Conservation (phyloP, 139 green algal species). For the Chlorella sp. region DNA sequence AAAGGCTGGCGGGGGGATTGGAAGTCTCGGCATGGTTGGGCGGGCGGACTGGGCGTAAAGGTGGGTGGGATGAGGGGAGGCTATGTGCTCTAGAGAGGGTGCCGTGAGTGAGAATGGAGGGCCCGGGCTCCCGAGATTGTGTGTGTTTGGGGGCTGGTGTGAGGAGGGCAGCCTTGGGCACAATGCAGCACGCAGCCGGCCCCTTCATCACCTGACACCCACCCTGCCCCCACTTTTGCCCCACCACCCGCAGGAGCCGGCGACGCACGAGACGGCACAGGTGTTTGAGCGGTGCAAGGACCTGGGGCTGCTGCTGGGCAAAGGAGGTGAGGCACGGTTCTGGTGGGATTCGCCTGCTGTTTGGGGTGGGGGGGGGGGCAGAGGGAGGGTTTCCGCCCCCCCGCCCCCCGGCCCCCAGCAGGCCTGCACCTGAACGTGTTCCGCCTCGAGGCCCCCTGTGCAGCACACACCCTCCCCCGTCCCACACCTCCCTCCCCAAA, state of each 20-base stretch:
- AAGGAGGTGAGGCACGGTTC: slow-evolving; percentile 82
- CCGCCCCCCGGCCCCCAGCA: too few relatives aligned
- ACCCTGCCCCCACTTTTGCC: too few relatives aligned
- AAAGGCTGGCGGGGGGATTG: too few relatives aligned
- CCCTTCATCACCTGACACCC: neutral
- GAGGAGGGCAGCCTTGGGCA: neutral
- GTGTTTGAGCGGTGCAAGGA: slow-evolving; percentile 95
- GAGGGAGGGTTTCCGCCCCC: too few relatives aligned
- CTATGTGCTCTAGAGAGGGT: too few relatives aligned
- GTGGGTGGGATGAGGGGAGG: too few relatives aligned
- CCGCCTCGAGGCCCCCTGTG: neutral
- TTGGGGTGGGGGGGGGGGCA: neutral
- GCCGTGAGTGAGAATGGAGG: too few relatives aligned
- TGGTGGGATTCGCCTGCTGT: too few relatives aligned
- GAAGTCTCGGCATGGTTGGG: too few relatives aligned
- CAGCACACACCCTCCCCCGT: neutral
- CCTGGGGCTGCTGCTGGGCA: slow-evolving; percentile 94
- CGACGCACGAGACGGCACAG: slow-evolving; percentile 73
- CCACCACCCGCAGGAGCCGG: slow-evolving; percentile 69
- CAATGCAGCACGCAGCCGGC: neutral
- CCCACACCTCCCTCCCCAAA: neutral
- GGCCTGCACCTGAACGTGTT: neutral
- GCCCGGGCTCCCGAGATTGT: too few relatives aligned
- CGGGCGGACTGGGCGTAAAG: too few relatives aligned
- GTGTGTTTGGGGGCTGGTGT: too few relatives aligned